Evolutionary conservation across 805 yeast species (phyloP).

Genomic region (Pichia cabralensis): DNA sequence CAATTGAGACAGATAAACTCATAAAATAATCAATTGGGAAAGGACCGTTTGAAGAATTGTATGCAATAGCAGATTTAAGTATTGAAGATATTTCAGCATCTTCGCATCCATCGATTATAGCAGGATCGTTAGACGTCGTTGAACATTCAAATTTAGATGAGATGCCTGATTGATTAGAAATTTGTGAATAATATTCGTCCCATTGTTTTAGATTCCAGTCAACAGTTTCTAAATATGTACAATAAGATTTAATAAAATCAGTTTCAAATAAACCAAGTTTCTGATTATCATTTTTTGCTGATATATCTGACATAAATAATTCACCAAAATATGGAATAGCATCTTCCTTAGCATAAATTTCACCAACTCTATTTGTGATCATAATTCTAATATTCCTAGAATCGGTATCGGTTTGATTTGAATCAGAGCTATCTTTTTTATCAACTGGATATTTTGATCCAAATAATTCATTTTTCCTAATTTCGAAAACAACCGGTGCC

Average conservation of each 20-base stretch:
- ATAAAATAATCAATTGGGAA: constrained; percentile 45
- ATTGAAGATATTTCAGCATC: background rate
- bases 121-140: background rate
- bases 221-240: constrained; percentile 56
- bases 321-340: constrained; percentile 92
- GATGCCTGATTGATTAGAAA: constrained; percentile 1
- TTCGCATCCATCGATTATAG: constrained; percentile 6
- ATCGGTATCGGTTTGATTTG: background rate
- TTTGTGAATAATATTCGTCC: constrained; percentile 52
- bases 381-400: constrained; percentile 39
- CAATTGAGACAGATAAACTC: constrained; percentile 53
- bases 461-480: constrained; percentile 43
- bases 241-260: constrained; percentile 39
- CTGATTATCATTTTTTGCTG: background rate
- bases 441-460: constrained; percentile 27
- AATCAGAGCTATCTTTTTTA: background rate
- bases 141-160: background rate
- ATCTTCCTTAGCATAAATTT: constrained; percentile 58
- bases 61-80: constrained; percentile 33
- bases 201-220: constrained; percentile 71
- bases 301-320: constrained; percentile 36
- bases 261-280: constrained; percentile 1
- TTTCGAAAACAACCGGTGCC: constrained; percentile 88
- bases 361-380: constrained; percentile 84
- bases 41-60: constrained; percentile 31